A percentile compares a stretch with the other conserved stretches of the same genome.
Conservation (phyloP, 768 basidiomycete genomes). For the Imleria badia region DNA sequence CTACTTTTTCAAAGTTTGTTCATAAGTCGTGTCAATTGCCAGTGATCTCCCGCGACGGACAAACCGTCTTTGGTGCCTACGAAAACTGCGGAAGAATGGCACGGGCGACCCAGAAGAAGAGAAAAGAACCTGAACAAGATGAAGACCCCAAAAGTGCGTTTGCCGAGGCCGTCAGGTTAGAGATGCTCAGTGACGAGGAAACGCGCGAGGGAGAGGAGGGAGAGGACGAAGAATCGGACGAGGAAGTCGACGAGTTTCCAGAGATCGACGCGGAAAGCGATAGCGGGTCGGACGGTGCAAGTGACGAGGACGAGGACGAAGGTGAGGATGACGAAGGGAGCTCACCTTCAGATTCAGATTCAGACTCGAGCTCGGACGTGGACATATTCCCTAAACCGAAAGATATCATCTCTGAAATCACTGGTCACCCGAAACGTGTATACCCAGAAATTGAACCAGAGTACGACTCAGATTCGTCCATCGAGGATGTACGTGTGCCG, state of each 20-base stretch:
- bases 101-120: conserved; percentile 47
- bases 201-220: conserved; percentile 35
- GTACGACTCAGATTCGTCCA: conserved; percentile 90
- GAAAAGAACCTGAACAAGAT: conserved; percentile 53
- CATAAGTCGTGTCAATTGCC: not conserved
- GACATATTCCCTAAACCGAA: conserved; percentile 63
- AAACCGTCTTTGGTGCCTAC: not conserved
- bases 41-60: not conserved
- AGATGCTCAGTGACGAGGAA: conserved; percentile 79
- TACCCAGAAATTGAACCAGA: conserved; percentile 89
- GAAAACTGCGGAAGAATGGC: conserved; percentile 39
- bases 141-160: conserved; percentile 34
- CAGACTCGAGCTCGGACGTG: conserved; percentile 45
- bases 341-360: conserved; percentile 28
- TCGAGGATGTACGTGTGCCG: conserved; percentile 71
- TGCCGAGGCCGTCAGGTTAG: conserved; percentile 47
- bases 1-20: conserved; percentile 6
- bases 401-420: conserved; percentile 73
- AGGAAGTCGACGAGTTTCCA: conserved; percentile 72
- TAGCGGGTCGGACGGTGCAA: conserved; percentile 30
- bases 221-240: conserved; percentile 44
- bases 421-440: conserved; percentile 78
- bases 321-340: conserved; percentile 40
- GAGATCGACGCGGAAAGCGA: conserved; percentile 59
- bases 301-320: conserved; percentile 33